Conservation (phyloP, 2,329 filamentous ascomycete species). For the Aspergillus pseudoterreus region DNA sequence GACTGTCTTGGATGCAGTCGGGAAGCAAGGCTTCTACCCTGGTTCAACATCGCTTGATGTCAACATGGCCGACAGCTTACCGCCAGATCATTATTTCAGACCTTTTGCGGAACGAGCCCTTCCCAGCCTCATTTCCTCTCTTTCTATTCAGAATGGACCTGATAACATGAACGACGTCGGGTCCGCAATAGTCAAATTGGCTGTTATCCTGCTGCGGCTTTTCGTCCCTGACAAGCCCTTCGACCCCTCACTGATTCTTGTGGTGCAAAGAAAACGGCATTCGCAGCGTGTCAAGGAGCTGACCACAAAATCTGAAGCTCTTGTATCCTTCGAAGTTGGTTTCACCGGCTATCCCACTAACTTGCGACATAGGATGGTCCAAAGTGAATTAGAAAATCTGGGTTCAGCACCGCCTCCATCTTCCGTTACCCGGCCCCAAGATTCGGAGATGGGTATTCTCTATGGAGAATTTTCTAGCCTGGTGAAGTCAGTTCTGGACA, state of each 20-base stretch:
- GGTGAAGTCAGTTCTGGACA: conserved; percentile 59
- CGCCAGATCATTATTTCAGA: conserved; percentile 34
- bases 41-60: conserved; percentile 12
- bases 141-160: conserved; percentile 13
- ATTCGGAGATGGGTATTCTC: conserved; percentile 65
- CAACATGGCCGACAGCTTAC: conserved; percentile 18
- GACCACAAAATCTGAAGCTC: conserved; percentile 53
- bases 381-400: conserved; percentile 59
- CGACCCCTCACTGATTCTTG: conserved; percentile 66
- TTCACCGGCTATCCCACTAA: conserved; percentile 68
- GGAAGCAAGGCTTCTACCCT: conserved; percentile 16
- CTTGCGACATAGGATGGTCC: conserved; percentile 60
- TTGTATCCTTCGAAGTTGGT: conserved; percentile 62
- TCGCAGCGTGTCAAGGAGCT: conserved; percentile 56
- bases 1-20: conserved; percentile 21
- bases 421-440: conserved; percentile 66
- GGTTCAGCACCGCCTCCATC: conserved; percentile 65
- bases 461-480: conserved; percentile 82
- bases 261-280: conserved; percentile 62
- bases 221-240: conserved; percentile 85
- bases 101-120: conserved; percentile 27
- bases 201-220: conserved; percentile 68
- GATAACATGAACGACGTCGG: conserved; percentile 40
- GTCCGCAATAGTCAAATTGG: conserved; percentile 72
- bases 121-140: conserved; percentile 23